Base-by-base conservation (phyloP, 441 rosid species). In the Adansonia gregorii region DNA sequence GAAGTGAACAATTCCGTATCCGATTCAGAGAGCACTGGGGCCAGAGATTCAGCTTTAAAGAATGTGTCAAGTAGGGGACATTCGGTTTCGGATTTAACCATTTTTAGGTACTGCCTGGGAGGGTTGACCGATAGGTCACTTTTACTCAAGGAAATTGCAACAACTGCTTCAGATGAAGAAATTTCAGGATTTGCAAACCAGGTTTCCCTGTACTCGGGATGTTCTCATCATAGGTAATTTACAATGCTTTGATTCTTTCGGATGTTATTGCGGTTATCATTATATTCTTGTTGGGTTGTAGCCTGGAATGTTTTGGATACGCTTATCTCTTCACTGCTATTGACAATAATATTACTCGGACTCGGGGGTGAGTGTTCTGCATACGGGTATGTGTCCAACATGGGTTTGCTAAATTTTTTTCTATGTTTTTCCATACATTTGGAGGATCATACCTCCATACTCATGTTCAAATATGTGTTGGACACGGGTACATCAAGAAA, bases 51-150 rank as follows among this genome's bases (percentile, higher is more conserved):
- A 15, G 67, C 82, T 74, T 67, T 73, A 72, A 85, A 74, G 75
- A 82, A 73, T 56, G 64, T 74, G 81, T 84, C 86, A 51, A 78
- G 78, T 64, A 39, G 76, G 19, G 80, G 85, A 54, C 80, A 82
- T 82, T 70, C 84, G 46, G 78, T 91, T 76, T 83, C 96, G 17
- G 96, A 92, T 78, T 59, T 79, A 27, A 78, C 82, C 58, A 79
- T 88, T 78, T 93, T 93, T 79, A 88, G 83, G 67, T 93, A 93
- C 82, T 94, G 98, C 84, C 84, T 94, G 64, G 98, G 94, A 82
- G 83, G 86, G 69, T 78, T 85, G 84, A 77, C 87, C 61, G 97
- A 94, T 73, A 89, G 90, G 89, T 89, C 90, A 74, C 71, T 82
- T 67, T 82, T 94, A 68, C 90, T 92, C 60, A 91, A 92, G 88